Evolutionary conservation across 805 yeast species (phyloP).

Genomic region (Cyberlindnera japonica): DNA sequence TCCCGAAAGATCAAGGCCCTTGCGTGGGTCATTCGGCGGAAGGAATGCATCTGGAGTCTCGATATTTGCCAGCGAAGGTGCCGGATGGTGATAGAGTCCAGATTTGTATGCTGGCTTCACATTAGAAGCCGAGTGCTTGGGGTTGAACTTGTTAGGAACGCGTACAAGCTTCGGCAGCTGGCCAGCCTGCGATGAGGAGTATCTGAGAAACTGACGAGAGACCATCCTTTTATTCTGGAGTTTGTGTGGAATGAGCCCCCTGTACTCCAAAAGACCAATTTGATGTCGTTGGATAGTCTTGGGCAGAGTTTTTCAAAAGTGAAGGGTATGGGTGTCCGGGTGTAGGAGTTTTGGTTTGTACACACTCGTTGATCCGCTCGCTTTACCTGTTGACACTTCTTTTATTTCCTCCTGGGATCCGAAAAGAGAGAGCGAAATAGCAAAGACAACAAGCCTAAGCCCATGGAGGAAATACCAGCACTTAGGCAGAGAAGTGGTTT

Average conservation of each 20-base stretch:
- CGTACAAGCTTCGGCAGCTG: slow-evolving; percentile 18
- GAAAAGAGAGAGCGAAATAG: too few relatives aligned
- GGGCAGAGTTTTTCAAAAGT: not conserved
- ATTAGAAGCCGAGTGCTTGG: slow-evolving; percentile 53
- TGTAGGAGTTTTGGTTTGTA: not conserved
- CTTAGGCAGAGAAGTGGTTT: too few relatives aligned
- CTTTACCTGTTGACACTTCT: not conserved
- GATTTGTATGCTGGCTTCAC: slow-evolving; percentile 51
- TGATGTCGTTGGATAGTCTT: too few relatives aligned
- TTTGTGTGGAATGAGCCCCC: not conserved
- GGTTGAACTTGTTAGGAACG: slow-evolving; percentile 58
- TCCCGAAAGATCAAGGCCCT: slow-evolving; percentile 32
- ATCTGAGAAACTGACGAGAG: slow-evolving; percentile 8
- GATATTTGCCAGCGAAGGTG: slow-evolving; percentile 57
- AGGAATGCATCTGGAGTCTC: slow-evolving; percentile 67
- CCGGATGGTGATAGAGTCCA: slow-evolving; percentile 58
- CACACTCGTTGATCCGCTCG: not conserved
- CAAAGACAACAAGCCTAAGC: too few relatives aligned
- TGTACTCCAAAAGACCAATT: too few relatives aligned
- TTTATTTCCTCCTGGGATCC: not conserved
- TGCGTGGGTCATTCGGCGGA: slow-evolving; percentile 59
- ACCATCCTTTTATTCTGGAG: not conserved
- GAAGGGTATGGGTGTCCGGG: not conserved
- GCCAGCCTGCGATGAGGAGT: slow-evolving; percentile 8
- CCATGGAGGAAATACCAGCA: too few relatives aligned